Conservation (phyloP, 345 rosid genomes). For the Eucalyptus microcorys region DNA sequence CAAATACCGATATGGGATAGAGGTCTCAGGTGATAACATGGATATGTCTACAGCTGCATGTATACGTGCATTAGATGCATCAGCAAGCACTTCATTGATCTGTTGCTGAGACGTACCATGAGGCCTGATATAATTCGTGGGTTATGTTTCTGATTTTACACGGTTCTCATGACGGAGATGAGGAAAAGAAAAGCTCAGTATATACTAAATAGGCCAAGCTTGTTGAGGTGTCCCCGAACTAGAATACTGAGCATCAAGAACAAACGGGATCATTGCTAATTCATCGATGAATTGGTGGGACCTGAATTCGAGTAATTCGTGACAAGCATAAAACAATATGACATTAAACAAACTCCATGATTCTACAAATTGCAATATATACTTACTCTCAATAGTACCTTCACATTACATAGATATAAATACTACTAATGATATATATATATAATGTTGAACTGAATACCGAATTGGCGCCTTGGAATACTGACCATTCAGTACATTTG, state of each 20-base stretch:
- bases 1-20: not conserved
- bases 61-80: not conserved
- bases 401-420: not conserved
- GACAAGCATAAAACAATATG: not conserved
- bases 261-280: not conserved
- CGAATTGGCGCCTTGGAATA: not conserved
- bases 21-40: not conserved
- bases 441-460: not conserved
- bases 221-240: not conserved
- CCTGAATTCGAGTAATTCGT: not conserved
- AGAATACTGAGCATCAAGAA: not conserved
- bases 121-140: not conserved
- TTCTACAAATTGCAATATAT: not conserved
- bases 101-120: not conserved
- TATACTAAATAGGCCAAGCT: not conserved
- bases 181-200: not conserved
- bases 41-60: not conserved
- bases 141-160: not conserved
- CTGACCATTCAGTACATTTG: not conserved
- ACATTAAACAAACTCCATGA: not conserved
- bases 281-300: not conserved
- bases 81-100: not conserved
- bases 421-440: not conserved
- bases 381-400: not conserved
- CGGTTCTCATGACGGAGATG: not conserved